These are phyloP conservation scores for Ceratocystis variospora DNA, from an alignment of 2,329 filamentous ascomycete genomes.

Conservation along the genomic window DNA sequence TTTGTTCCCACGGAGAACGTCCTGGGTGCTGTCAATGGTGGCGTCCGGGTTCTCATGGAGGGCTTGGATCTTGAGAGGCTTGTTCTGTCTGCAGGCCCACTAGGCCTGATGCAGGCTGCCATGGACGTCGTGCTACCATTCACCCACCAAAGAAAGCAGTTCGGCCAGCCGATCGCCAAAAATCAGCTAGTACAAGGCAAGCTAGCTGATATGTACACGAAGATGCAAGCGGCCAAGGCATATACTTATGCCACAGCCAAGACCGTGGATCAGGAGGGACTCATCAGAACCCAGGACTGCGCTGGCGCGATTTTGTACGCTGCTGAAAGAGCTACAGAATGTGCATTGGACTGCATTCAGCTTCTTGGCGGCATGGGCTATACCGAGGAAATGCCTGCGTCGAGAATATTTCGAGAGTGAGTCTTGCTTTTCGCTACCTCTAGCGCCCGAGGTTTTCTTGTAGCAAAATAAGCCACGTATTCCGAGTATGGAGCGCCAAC, in stretches of 20 bases:
- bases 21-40: slow-evolving; percentile 64
- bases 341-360: slow-evolving; percentile 76
- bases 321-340: slow-evolving; percentile 79
- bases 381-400: slow-evolving; percentile 86
- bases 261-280: slow-evolving; percentile 60
- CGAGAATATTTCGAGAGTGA: slow-evolving; percentile 61
- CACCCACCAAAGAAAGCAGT: slow-evolving; percentile 78
- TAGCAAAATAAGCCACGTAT: no score
- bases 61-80: slow-evolving; percentile 87
- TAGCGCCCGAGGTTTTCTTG: neutral
- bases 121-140: slow-evolving; percentile 72
- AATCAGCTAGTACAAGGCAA: slow-evolving; percentile 91
- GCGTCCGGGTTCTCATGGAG: slow-evolving; percentile 88
- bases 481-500: neutral
- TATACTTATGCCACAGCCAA: slow-evolving; percentile 79
- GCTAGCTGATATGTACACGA: slow-evolving; percentile 94
- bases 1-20: slow-evolving; percentile 77
- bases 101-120: slow-evolving; percentile 88
- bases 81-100: slow-evolving; percentile 76
- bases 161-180: slow-evolving; percentile 70
- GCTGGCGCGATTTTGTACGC: slow-evolving; percentile 89
- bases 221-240: slow-evolving; percentile 66
- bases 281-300: slow-evolving; percentile 77
- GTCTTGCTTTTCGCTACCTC: slow-evolving; percentile 23
- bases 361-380: slow-evolving; percentile 92